Conservation (phyloP, 306 rosid species). For the Medicago arabica region DNA sequence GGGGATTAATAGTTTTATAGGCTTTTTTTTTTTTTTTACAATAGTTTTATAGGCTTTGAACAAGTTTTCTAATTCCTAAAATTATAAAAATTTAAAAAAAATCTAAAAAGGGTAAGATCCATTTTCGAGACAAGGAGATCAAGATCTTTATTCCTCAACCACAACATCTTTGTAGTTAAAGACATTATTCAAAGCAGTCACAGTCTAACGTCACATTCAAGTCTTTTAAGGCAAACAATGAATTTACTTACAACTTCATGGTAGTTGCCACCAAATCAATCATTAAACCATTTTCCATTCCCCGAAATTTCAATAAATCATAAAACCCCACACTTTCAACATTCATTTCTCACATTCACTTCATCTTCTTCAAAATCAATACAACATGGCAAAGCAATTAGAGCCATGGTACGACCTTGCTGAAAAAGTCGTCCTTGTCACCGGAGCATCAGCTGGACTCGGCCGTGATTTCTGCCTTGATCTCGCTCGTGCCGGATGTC, state of each 20-base stretch:
- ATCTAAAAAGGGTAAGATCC: too few relatives aligned
- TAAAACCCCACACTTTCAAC: background rate
- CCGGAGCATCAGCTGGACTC: conserved; percentile 5
- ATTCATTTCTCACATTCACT: background rate
- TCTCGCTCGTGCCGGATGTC: background rate
- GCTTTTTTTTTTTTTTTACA: too few relatives aligned
- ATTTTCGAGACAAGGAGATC: too few relatives aligned
- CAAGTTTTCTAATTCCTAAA: too few relatives aligned
- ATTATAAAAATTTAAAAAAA: too few relatives aligned
- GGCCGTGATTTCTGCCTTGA: conserved; percentile 3
- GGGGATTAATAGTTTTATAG: too few relatives aligned
- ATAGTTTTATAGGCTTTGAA: too few relatives aligned
- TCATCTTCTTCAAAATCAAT: background rate
- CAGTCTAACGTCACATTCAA: too few relatives aligned
- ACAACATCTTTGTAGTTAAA: too few relatives aligned
- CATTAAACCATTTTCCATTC: background rate
- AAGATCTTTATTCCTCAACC: too few relatives aligned
- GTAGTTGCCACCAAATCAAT: background rate
- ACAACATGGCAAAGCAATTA: background rate
- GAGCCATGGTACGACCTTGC: conserved; percentile 7
- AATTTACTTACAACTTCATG: background rate
- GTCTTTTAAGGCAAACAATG: too few relatives aligned
- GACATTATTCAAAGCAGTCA: too few relatives aligned
- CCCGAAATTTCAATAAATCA: background rate
- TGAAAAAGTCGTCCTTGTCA: background rate